Percentiles rank a stretch among this genome's conserved stretches.
Evolutionary conservation across 768 basidiomycete genomes (phyloP).

Genomic region (Symmetrospora coprosmae): DNA sequence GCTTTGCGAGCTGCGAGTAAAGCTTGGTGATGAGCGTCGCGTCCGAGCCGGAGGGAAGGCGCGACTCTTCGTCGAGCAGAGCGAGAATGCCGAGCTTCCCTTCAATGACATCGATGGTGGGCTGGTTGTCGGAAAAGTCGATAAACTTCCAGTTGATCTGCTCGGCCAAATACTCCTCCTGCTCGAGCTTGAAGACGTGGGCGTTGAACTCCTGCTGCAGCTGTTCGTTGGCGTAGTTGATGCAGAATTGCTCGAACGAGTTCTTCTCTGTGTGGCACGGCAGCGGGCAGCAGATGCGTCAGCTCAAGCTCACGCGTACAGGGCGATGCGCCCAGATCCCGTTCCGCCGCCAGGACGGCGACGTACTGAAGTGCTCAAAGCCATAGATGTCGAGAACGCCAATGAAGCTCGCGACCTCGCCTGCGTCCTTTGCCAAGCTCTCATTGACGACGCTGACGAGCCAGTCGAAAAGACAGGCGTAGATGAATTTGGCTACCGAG

Average conservation of each 20-base stretch:
- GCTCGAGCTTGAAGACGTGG: constrained; percentile 96
- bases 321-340: background rate
- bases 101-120: constrained; percentile 96
- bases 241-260: constrained; percentile 79
- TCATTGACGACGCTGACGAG: constrained; percentile 94
- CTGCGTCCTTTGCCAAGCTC: constrained; percentile 85
- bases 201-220: constrained; percentile 99
- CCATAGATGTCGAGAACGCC: constrained; percentile 94
- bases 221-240: constrained; percentile 98
- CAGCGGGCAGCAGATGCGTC: too few species aligned
- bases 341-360: too few species aligned
- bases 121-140: constrained; percentile 90
- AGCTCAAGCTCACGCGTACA: background rate
- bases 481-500: constrained; percentile 94
- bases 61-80: constrained; percentile 92
- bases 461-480: constrained; percentile 98
- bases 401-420: constrained; percentile 77
- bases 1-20: constrained; percentile 65
- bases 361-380: constrained; percentile 25
- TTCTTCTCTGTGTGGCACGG: constrained; percentile 36
- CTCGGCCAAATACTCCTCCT: constrained; percentile 97
- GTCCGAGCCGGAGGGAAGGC: constrained; percentile 83
- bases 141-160: constrained; percentile 99
- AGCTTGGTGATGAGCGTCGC: constrained; percentile 85
- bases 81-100: constrained; percentile 89